phyloP scores from a whole-genome alignment of 768 basidiomycete genomes.

The Leccinum aurantiacum region DNA sequence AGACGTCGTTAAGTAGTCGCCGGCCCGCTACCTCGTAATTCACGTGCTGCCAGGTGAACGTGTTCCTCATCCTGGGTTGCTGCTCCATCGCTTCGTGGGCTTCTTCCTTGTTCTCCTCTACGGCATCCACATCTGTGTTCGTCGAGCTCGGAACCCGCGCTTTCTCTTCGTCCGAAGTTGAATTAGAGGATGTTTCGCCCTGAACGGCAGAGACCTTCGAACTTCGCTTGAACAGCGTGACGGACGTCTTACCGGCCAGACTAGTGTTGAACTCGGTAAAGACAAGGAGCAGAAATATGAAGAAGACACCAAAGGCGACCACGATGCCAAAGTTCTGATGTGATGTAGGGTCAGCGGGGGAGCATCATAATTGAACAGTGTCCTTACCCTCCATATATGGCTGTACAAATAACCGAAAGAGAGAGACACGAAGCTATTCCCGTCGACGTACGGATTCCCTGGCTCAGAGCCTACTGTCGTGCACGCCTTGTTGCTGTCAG shows the following conservation, averaged over 20 bases:
- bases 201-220: slow-evolving; percentile 28
- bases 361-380: background rate
- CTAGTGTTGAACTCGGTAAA: slow-evolving; percentile 57
- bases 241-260: slow-evolving; percentile 36
- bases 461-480: slow-evolving; percentile 62
- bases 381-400: slow-evolving; percentile 50
- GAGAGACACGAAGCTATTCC: slow-evolving; percentile 53
- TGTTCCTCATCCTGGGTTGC: slow-evolving; percentile 40
- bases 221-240: slow-evolving; percentile 69
- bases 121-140: slow-evolving; percentile 7
- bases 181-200: background rate
- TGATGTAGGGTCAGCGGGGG: background rate
- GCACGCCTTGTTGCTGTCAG: slow-evolving; percentile 72
- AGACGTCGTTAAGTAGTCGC: slow-evolving; percentile 66
- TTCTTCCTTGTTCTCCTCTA: slow-evolving; percentile 17
- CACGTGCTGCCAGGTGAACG: slow-evolving; percentile 80
- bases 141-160: slow-evolving; percentile 14
- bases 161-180: slow-evolving; percentile 34
- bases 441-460: slow-evolving; percentile 61
- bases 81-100: slow-evolving; percentile 37
- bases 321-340: slow-evolving; percentile 69
- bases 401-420: slow-evolving; percentile 41
- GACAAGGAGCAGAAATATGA: slow-evolving; percentile 52
- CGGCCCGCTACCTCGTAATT: slow-evolving; percentile 64
- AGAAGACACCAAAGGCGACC: slow-evolving; percentile 60